phyloP scores from a whole-genome alignment of 169 alveolate genomes.

The Blepharisma undulans region DNA sequence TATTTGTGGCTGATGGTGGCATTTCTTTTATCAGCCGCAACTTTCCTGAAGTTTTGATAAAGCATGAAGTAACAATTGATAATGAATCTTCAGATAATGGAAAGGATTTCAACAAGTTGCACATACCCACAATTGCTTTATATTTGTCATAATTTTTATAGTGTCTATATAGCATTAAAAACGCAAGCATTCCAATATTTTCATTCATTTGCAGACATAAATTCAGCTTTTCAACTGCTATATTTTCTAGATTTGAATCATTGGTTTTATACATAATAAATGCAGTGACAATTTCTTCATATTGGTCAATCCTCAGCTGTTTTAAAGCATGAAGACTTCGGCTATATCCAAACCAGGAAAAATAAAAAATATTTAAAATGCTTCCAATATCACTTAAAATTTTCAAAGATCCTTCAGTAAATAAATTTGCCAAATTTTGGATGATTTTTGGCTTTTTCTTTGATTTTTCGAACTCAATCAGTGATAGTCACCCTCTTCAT shows the following conservation, averaged over 20 bases:
- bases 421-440: not conserved
- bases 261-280: not conserved
- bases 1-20: not conserved
- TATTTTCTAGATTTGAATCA: not conserved
- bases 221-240: not conserved
- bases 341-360: not conserved
- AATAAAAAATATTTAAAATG: not conserved
- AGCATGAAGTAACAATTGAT: not conserved
- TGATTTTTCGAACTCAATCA: not conserved
- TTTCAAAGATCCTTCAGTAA: not conserved
- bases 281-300: not conserved
- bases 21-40: not conserved
- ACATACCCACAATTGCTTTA: not conserved
- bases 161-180: not conserved
- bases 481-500: not conserved
- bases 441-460: not conserved
- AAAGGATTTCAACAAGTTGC: not conserved
- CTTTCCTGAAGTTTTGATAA: not conserved
- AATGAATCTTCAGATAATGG: not conserved
- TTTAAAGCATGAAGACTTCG: not conserved
- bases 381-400: not conserved
- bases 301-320: not conserved
- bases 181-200: not conserved
- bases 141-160: not conserved
- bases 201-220: not conserved